Evolutionary conservation across 2,329 filamentous ascomycete species (phyloP).

Genomic region (Colletotrichum cereale): DNA sequence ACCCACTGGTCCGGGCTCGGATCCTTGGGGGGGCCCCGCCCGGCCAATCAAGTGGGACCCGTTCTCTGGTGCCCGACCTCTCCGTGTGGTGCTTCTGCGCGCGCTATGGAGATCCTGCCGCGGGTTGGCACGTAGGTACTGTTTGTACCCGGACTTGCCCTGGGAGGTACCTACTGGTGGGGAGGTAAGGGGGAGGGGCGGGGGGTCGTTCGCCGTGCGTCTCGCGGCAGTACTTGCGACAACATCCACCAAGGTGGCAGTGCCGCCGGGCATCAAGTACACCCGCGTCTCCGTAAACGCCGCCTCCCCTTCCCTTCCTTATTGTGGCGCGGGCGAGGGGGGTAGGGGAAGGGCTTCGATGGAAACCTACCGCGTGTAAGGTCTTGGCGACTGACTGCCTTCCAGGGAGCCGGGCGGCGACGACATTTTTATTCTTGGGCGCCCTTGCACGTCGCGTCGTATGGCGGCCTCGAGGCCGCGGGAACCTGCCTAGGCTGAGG

Average conservation of each 20-base stretch:
- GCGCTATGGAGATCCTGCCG: not conserved
- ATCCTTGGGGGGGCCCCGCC: not conserved
- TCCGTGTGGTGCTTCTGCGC: not conserved
- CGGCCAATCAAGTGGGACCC: not conserved
- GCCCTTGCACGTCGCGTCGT: not conserved
- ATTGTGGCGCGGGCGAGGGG: not conserved
- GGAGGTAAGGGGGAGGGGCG: not conserved
- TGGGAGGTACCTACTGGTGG: not conserved
- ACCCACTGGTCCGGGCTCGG: conserved; percentile 1
- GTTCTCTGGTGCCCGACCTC: not conserved
- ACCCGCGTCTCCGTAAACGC: not conserved
- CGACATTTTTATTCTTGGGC: not conserved
- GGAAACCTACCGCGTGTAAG: not conserved
- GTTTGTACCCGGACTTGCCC: not conserved
- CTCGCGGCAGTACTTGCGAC: not conserved
- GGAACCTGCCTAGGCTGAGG: not conserved
- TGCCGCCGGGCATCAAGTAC: not conserved
- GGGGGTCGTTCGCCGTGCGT: not conserved
- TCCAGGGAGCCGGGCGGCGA: not conserved
- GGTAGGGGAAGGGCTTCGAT: not conserved
- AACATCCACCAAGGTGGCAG: not conserved
- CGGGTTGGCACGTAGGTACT: not conserved
- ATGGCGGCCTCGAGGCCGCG: not conserved
- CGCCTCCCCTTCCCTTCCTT: not conserved
- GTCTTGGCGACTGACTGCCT: not conserved